phyloP scores from a whole-genome alignment of 306 rosid species.

The Luffa aegyptiaca region DNA sequence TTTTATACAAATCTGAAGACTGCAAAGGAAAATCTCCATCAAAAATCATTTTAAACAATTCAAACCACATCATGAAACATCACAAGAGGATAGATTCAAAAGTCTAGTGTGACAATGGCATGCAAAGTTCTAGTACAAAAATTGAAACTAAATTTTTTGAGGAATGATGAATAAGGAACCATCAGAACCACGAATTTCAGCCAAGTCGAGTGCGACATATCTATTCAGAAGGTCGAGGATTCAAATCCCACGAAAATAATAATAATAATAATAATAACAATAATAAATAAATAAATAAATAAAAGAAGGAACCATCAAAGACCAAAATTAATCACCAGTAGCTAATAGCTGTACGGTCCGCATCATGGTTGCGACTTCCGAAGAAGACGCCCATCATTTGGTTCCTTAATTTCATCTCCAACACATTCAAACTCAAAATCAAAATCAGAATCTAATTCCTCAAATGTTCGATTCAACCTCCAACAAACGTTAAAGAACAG shows the following conservation, averaged over 20 bases:
- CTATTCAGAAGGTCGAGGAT: background rate
- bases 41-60: too few relatives aligned
- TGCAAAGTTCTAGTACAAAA: background rate
- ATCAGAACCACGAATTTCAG: background rate
- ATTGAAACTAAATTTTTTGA: background rate
- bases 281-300: background rate
- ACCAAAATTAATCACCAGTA: slow-evolving; percentile 68
- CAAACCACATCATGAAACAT: too few relatives aligned
- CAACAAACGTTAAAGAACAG: background rate
- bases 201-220: background rate
- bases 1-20: too few relatives aligned
- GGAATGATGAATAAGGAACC: background rate
- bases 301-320: slow-evolving; percentile 56
- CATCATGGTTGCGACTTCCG: slow-evolving; percentile 59
- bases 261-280: background rate
- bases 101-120: background rate
- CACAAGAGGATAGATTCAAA: too few relatives aligned
- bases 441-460: background rate
- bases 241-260: background rate
- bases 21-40: too few relatives aligned
- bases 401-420: slow-evolving; percentile 18
- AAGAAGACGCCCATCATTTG: slow-evolving; percentile 55
- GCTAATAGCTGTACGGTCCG: slow-evolving; percentile 78
- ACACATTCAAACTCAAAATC: background rate
- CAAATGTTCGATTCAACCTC: too few relatives aligned